These are phyloP conservation scores for Rhizopus stolonifer DNA, from an alignment of 371 early-diverging fungal genomes.

Conservation along the genomic window DNA sequence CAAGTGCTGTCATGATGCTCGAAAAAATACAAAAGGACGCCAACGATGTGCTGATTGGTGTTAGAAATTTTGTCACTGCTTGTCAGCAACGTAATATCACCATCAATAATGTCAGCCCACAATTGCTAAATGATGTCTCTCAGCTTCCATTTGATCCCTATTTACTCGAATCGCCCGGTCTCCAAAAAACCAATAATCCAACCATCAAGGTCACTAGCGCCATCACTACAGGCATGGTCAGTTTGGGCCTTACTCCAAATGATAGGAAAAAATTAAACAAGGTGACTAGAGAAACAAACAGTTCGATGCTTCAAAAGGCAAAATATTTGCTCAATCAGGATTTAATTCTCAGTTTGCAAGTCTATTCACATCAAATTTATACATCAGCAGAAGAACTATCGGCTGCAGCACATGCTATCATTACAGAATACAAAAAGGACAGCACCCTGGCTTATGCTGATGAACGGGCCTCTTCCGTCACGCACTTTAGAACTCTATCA, in stretches of 20 bases:
- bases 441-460: background rate
- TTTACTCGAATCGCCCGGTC: background rate
- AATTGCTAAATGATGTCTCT: constrained; percentile 17
- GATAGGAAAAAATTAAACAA: background rate
- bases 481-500: constrained; percentile 40
- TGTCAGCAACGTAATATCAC: constrained; percentile 69
- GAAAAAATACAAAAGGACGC: constrained; percentile 38
- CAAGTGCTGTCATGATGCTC: constrained; percentile 4
- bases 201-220: background rate
- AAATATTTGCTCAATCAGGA: constrained; percentile 35
- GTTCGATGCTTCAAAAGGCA: constrained; percentile 7
- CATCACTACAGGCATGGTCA: background rate
- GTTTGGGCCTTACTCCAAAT: background rate
- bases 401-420: background rate
- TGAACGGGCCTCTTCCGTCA: constrained; percentile 29
- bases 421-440: constrained; percentile 2
- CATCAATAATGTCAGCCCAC: constrained; percentile 47
- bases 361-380: constrained; percentile 37
- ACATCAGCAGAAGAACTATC: constrained; percentile 28
- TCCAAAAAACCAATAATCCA: background rate
- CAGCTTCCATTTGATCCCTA: constrained; percentile 13
- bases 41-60: constrained; percentile 68
- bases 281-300: background rate
- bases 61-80: constrained; percentile 71
- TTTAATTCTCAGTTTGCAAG: constrained; percentile 31